Evolutionary conservation across 2,329 filamentous ascomycete genomes (phyloP).

Genomic region (Sclerotiophoma versabilis): DNA sequence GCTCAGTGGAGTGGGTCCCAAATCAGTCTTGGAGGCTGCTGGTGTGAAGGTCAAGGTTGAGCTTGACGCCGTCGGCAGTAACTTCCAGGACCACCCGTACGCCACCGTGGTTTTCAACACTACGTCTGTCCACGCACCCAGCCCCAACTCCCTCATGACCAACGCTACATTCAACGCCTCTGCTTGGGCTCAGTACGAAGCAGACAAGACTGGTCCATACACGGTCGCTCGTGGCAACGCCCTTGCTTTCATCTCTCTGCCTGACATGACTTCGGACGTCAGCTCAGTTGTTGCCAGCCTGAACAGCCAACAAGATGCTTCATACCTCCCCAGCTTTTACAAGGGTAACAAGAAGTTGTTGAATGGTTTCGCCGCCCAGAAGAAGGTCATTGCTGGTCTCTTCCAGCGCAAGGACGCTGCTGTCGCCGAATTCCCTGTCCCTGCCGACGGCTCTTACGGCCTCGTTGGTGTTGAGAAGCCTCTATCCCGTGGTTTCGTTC

Average conservation of each 20-base stretch:
- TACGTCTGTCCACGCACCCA: constrained; percentile 31
- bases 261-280: constrained; percentile 29
- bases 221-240: constrained; percentile 35
- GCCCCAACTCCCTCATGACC: constrained; percentile 28
- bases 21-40: constrained; percentile 36
- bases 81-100: constrained; percentile 45
- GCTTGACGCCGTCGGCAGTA: constrained; percentile 42
- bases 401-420: constrained; percentile 34
- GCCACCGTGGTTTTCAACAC: constrained; percentile 33
- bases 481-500: constrained; percentile 43
- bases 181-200: constrained; percentile 40
- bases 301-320: constrained; percentile 33
- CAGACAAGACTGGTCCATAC: constrained; percentile 43
- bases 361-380: constrained; percentile 32
- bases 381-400: constrained; percentile 28
- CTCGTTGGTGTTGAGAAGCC: constrained; percentile 44
- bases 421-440: constrained; percentile 42
- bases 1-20: constrained; percentile 43
- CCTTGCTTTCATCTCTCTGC: constrained; percentile 35
- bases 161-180: constrained; percentile 45
- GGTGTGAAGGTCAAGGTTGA: constrained; percentile 36
- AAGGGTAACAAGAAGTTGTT: constrained; percentile 30
- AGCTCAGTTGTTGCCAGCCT: constrained; percentile 12
- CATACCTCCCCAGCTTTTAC: constrained; percentile 35
- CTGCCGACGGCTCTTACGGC: constrained; percentile 41